phyloP scores from a whole-genome alignment of 2,329 filamentous ascomycete species.

The Alternaria sp. region DNA sequence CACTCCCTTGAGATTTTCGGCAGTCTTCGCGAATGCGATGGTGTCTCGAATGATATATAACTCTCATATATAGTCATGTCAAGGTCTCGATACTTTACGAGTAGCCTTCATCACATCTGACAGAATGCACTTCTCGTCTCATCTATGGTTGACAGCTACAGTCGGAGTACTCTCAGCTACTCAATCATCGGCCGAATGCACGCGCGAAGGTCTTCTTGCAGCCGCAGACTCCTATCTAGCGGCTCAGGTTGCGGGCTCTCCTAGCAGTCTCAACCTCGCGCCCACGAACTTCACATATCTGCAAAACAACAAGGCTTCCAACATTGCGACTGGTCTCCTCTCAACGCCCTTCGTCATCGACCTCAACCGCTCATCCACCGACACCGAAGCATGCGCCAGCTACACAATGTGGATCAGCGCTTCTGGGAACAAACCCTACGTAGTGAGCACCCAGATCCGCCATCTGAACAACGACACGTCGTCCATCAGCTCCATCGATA shows the following conservation, averaged over 20 bases:
- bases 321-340: constrained; percentile 29
- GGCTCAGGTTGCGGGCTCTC: constrained; percentile 30
- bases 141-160: not conserved
- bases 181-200: constrained; percentile 25
- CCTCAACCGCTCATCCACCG: constrained; percentile 34
- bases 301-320: constrained; percentile 37
- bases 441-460: constrained; percentile 36
- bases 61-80: not conserved
- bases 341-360: constrained; percentile 27
- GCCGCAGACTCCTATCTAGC: constrained; percentile 32
- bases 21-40: not conserved
- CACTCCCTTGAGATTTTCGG: constrained; percentile 1
- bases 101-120: not conserved
- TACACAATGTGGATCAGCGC: constrained; percentile 39
- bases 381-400: constrained; percentile 33
- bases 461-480: constrained; percentile 30
- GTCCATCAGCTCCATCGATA: constrained; percentile 34
- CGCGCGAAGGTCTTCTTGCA: constrained; percentile 33
- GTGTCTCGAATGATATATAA: not conserved
- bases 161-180: not conserved
- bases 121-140: not conserved
- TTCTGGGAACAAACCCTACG: constrained; percentile 30
- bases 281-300: constrained; percentile 35
- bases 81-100: not conserved
- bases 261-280: constrained; percentile 24